Conservation (phyloP, 202 grass and related monocot species). For the Tripidium arundinaceum region DNA sequence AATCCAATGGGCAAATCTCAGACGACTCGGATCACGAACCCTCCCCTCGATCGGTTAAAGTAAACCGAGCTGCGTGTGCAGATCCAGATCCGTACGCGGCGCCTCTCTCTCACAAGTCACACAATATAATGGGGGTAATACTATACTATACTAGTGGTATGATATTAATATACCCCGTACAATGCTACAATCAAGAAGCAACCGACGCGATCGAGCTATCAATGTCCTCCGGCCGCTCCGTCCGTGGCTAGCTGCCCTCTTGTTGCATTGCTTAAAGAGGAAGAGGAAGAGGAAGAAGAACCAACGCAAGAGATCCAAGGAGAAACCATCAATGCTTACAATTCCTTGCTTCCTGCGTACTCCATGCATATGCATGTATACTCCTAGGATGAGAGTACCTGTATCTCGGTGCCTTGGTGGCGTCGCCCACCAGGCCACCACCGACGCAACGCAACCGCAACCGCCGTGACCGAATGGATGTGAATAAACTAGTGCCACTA, state of each 20-base stretch:
- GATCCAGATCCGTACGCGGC: too few species aligned
- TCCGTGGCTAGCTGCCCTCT: neutral
- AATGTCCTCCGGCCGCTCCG: neutral
- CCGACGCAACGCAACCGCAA: slow-evolving; percentile 12
- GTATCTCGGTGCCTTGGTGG: neutral
- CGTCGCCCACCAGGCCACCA: neutral
- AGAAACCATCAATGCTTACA: neutral
- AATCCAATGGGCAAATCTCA: too few species aligned
- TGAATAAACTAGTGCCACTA: too few species aligned
- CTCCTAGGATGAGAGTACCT: neutral
- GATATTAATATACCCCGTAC: neutral
- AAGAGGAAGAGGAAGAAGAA: too few species aligned
- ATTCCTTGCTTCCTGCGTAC: neutral
- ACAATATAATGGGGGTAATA: too few species aligned
- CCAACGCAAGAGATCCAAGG: neutral
- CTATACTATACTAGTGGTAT: too few species aligned
- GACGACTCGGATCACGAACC: too few species aligned
- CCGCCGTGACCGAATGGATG: too few species aligned
- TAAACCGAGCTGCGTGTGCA: too few species aligned
- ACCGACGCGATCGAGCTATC: neutral
- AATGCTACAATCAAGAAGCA: neutral
- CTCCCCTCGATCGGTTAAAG: too few species aligned
- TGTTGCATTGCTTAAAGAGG: too few species aligned
- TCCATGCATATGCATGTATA: neutral
- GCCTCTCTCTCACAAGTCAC: too few species aligned